Conservation (phyloP, 371 early-diverging fungal genomes). For the Fennellomyces sp. region DNA sequence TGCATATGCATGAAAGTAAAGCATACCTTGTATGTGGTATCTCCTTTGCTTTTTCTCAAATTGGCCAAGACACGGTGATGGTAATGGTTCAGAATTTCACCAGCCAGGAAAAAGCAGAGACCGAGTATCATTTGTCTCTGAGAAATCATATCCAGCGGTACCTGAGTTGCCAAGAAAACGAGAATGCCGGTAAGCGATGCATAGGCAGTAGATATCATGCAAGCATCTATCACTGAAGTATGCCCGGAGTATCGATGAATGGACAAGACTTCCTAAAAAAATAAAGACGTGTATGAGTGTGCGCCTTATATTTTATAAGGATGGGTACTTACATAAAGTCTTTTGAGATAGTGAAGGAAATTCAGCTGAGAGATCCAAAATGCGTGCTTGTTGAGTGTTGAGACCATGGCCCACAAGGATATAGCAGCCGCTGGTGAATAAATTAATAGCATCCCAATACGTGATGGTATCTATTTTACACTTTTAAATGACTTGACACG, state of each 20-base stretch:
- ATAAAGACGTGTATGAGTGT: not conserved
- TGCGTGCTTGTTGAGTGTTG: not conserved
- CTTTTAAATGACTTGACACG: not conserved
- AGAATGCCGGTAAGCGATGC: constrained; percentile 7
- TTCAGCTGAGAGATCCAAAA: constrained; percentile 8
- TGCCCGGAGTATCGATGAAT: constrained; percentile 42
- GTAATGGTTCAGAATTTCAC: constrained; percentile 33
- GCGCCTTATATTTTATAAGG: not conserved
- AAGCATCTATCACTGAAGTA: constrained; percentile 13
- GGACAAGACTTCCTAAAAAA: constrained; percentile 32
- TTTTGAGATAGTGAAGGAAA: constrained; percentile 32
- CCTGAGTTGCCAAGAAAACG: constrained; percentile 13
- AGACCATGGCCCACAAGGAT: constrained; percentile 5
- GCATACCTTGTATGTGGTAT: constrained; percentile 28
- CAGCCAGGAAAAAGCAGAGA: constrained; percentile 18
- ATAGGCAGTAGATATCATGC: constrained; percentile 27
- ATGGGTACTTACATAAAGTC: constrained; percentile 27
- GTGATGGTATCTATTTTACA: constrained; percentile 28
- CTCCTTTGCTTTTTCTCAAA: constrained; percentile 21
- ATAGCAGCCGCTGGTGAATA: constrained; percentile 25
- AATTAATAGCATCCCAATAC: constrained; percentile 38
- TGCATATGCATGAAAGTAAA: too few relatives aligned
- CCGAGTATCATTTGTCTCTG: constrained; percentile 11
- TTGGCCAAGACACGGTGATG: constrained; percentile 36
- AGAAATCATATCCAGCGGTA: not conserved